Percentiles rank a stretch among this genome's conserved stretches.
Conservation (phyloP, 192 early-diverging fungal genomes). For the Podila horticola region DNA sequence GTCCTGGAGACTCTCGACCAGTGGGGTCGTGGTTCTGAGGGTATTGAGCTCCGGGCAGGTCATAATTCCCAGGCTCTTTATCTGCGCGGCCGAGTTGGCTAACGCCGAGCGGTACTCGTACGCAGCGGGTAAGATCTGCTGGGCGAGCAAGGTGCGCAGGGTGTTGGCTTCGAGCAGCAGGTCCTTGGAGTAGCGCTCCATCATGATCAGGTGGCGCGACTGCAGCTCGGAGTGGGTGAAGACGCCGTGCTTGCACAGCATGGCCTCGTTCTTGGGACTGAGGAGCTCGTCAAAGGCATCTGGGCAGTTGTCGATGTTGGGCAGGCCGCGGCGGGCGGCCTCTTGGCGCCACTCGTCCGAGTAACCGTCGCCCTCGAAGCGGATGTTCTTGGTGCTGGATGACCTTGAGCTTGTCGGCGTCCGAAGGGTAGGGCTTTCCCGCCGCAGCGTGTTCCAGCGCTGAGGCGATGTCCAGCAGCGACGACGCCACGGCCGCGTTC, state of each 20-base stretch:
- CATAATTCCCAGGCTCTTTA: constrained; percentile 65
- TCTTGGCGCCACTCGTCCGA: constrained; percentile 90
- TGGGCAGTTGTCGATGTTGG: constrained; percentile 90
- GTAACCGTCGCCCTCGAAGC: constrained; percentile 98
- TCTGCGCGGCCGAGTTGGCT: constrained; percentile 76
- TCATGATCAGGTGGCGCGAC: constrained; percentile 93
- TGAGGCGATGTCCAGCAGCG: constrained; percentile 74
- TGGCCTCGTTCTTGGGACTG: constrained; percentile 69
- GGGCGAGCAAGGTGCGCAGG: constrained; percentile 77
- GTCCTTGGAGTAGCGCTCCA: constrained; percentile 97
- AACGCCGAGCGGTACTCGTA: constrained; percentile 88
- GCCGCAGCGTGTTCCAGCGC: constrained; percentile 84
- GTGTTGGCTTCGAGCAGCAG: constrained; percentile 91
- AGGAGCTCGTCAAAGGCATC: constrained; percentile 89
- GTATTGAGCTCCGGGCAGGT: constrained; percentile 74
- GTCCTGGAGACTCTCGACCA: constrained; percentile 65
- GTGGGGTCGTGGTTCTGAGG: constrained; percentile 69
- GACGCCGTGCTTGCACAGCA: constrained; percentile 82
- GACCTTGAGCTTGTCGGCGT: constrained; percentile 88
- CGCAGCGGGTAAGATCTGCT: constrained; percentile 87
- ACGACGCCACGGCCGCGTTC: constrained; percentile 89
- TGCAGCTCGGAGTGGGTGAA: constrained; percentile 85
- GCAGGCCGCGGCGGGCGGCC: constrained; percentile 91
- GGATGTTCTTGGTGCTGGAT: constrained; percentile 83
- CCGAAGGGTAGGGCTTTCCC: constrained; percentile 72